These are phyloP conservation scores for Tetrahymena malaccensis DNA, from an alignment of 73 alveolate species.

Conservation along the genomic window DNA sequence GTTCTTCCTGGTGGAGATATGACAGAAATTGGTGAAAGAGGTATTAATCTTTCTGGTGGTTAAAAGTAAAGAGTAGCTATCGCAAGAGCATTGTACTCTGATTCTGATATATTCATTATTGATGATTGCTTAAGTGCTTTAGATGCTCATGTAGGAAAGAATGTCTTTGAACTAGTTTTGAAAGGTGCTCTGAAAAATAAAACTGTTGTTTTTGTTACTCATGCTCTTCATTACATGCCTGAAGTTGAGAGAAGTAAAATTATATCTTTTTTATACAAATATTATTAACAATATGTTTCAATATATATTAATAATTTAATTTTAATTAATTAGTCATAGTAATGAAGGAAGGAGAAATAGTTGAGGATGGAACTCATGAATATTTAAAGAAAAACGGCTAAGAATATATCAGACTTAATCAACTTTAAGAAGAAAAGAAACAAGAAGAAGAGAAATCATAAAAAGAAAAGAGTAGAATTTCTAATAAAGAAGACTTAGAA, in stretches of 20 bases:
- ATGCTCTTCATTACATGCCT: conserved; percentile 4
- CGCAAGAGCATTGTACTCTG: conserved; percentile 50
- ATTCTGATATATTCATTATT: conserved; percentile 30
- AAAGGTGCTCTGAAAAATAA: conserved; percentile 1
- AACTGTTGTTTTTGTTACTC: conserved; percentile 17
- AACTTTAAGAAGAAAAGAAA: neutral
- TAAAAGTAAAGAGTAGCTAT: conserved; percentile 38
- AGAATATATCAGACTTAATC: neutral
- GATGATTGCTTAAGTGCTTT: conserved; percentile 53
- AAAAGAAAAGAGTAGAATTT: neutral
- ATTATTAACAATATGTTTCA: too few species aligned
- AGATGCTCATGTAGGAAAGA: conserved; percentile 44
- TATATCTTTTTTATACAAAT: neutral
- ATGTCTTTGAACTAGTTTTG: neutral
- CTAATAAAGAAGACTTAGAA: neutral
- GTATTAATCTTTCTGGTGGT: conserved; percentile 38
- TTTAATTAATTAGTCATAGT: neutral
- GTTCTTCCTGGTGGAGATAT: conserved; percentile 18
- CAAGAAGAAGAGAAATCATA: neutral
- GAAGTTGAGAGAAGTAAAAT: neutral
- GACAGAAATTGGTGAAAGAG: conserved; percentile 32
- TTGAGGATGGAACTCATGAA: conserved; percentile 1
- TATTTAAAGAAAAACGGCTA: neutral
- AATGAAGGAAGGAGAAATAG: conserved; percentile 3
- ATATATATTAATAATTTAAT: too few species aligned